Percentiles rank a stretch among this genome's conserved stretches.
phyloP scores from a whole-genome alignment of 2,329 filamentous ascomycete genomes.

The Pleoardoris graminearum region DNA sequence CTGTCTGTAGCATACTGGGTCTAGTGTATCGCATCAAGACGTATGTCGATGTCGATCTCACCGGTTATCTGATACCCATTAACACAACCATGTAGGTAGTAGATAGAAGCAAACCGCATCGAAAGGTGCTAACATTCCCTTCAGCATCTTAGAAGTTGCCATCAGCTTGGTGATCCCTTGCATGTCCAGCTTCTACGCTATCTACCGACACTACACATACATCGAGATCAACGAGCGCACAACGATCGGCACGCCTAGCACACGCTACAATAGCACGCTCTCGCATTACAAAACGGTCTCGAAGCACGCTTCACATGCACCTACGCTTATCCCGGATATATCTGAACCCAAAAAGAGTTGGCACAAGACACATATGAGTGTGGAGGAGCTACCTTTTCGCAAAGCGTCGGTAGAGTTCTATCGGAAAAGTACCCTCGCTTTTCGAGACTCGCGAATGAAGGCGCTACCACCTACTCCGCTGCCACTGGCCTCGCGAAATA shows the following conservation, averaged over 20 bases:
- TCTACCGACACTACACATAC: constrained; percentile 20
- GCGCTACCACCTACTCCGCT: constrained; percentile 24
- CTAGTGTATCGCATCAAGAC: constrained; percentile 22
- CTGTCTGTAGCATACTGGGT: constrained; percentile 20
- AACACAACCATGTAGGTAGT: constrained; percentile 15
- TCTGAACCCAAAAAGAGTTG: constrained; percentile 15
- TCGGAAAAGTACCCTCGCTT: constrained; percentile 2
- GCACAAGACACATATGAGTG: constrained; percentile 25
- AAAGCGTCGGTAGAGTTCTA: constrained; percentile 16
- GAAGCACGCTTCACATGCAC: not conserved
- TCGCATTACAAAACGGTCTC: constrained; percentile 5
- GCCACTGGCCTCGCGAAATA: constrained; percentile 10
- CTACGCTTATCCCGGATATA: not conserved
- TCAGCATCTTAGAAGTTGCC: constrained; percentile 22
- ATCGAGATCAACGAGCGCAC: constrained; percentile 23
- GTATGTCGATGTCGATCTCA: constrained; percentile 20
- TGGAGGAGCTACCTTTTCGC: constrained; percentile 25
- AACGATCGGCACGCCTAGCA: constrained; percentile 20
- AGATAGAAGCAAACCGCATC: not conserved
- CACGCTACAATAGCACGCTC: constrained; percentile 12
- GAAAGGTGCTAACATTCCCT: not conserved
- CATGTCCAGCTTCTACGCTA: constrained; percentile 20
- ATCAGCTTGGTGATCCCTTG: constrained; percentile 24
- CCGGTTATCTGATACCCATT: constrained; percentile 20
- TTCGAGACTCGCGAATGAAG: constrained; percentile 24